These are phyloP conservation scores for Alternaria arbusti DNA, from an alignment of 2,329 filamentous ascomycete species.

Conservation along the genomic window DNA sequence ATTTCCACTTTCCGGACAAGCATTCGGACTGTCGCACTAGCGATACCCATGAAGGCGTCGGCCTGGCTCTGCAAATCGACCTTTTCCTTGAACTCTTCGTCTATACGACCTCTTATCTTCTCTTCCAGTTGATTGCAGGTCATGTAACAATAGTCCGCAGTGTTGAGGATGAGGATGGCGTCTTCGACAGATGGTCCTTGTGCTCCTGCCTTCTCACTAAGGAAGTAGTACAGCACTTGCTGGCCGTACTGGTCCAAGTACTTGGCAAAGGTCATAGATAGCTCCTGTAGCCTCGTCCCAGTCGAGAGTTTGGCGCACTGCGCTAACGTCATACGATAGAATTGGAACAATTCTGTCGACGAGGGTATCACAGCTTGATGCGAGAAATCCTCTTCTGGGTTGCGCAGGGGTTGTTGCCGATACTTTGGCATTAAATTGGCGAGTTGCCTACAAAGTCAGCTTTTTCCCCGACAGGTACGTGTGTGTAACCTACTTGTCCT, in stretches of 20 bases:
- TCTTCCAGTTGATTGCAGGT: conserved; percentile 94
- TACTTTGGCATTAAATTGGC: conserved; percentile 86
- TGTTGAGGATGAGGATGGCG: conserved; percentile 87
- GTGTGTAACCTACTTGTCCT: conserved; percentile 68
- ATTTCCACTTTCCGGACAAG: conserved; percentile 84
- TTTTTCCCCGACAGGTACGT: neutral
- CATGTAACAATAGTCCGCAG: conserved; percentile 94
- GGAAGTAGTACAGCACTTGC: conserved; percentile 80
- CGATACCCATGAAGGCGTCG: conserved; percentile 94
- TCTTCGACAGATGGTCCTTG: conserved; percentile 72
- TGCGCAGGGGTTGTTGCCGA: conserved; percentile 78
- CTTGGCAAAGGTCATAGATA: conserved; percentile 85
- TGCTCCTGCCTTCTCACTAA: conserved; percentile 64
- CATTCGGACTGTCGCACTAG: conserved; percentile 81
- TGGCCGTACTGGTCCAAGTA: conserved; percentile 96
- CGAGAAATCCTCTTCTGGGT: conserved; percentile 89
- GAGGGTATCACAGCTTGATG: conserved; percentile 88
- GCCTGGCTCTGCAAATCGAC: conserved; percentile 93
- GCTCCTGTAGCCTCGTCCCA: conserved; percentile 81
- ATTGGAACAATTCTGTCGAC: conserved; percentile 95
- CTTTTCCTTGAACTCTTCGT: conserved; percentile 72
- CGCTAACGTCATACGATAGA: conserved; percentile 89
- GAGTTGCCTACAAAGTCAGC: conserved; percentile 63
- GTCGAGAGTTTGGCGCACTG: conserved; percentile 97
- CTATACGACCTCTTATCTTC: conserved; percentile 89